Conservation (phyloP, 345 rosid genomes). For the Zanthoxylum bungeanum region DNA sequence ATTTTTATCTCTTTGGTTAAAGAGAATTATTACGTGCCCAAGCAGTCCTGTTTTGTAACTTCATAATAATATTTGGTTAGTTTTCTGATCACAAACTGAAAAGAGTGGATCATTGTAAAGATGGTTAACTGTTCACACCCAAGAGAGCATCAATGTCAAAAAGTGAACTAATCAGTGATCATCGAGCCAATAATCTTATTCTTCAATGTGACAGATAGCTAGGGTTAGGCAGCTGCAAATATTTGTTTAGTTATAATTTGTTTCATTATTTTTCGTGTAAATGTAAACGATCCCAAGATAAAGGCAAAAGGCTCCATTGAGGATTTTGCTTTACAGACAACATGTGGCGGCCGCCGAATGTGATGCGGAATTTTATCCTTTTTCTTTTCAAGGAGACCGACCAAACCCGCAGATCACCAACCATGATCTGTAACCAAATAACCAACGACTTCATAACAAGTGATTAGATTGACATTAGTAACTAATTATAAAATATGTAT, state of each 20-base stretch:
- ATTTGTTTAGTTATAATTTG: too few relatives aligned
- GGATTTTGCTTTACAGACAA: conserved; percentile 12
- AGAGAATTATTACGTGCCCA: not conserved
- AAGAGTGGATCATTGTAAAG: not conserved
- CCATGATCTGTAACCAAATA: conserved; percentile 26
- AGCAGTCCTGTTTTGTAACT: too few relatives aligned
- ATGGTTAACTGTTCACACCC: too few relatives aligned
- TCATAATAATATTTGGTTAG: too few relatives aligned
- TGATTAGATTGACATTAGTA: not conserved
- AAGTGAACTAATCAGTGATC: conserved; percentile 14
- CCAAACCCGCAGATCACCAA: conserved; percentile 45
- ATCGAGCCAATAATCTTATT: conserved; percentile 39
- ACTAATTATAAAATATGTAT: not conserved
- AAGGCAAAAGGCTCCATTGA: too few relatives aligned
- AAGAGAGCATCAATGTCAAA: too few relatives aligned
- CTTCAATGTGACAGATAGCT: not conserved
- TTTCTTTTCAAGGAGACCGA: conserved; percentile 20
- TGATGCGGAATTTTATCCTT: not conserved
- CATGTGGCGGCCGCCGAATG: conserved; percentile 14
- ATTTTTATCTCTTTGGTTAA: not conserved
- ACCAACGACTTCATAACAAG: conserved; percentile 21
- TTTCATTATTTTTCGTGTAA: conserved; percentile 4
- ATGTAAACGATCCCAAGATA: conserved; percentile 18
- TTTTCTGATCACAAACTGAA: too few relatives aligned
- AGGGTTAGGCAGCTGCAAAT: too few relatives aligned